Percentiles rank a stretch among this genome's conserved stretches.
Conservation (phyloP, 768 basidiomycete genomes). For the Pholiota microspora region DNA sequence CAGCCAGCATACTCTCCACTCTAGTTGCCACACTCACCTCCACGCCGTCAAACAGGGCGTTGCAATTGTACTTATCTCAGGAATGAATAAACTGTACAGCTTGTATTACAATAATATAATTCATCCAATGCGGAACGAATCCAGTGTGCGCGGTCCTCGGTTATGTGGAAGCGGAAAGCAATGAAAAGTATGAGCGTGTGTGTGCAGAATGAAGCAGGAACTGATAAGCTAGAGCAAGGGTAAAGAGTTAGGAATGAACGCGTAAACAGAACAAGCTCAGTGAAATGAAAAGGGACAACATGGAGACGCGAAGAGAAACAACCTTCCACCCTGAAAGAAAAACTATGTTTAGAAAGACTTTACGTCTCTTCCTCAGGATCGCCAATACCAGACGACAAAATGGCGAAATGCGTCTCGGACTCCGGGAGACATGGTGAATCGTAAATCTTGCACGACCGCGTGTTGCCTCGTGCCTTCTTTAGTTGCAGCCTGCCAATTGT, state of each 20-base stretch:
- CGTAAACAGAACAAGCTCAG: no score
- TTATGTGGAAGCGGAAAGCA: slow-evolving; percentile 1
- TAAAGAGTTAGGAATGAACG: no score
- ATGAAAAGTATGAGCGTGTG: not conserved
- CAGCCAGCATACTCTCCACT: slow-evolving; percentile 13
- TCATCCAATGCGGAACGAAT: slow-evolving; percentile 16
- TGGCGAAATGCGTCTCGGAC: slow-evolving; percentile 93
- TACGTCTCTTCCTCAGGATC: slow-evolving; percentile 89
- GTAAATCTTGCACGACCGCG: slow-evolving; percentile 94
- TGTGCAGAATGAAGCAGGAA: not conserved
- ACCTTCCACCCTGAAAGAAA: no score
- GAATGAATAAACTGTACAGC: slow-evolving; percentile 19
- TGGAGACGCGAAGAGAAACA: no score
- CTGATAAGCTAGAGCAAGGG: no score
- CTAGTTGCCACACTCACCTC: slow-evolving; percentile 9
- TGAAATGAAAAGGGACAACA: no score
- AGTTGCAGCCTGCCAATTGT: slow-evolving; percentile 66
- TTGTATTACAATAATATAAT: slow-evolving; percentile 16
- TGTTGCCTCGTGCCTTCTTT: slow-evolving; percentile 88
- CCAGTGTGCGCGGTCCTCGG: slow-evolving; percentile 2
- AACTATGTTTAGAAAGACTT: slow-evolving; percentile 9
- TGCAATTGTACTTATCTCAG: slow-evolving; percentile 16
- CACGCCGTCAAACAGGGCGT: slow-evolving; percentile 15
- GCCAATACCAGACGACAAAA: slow-evolving; percentile 86
- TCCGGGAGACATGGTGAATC: slow-evolving; percentile 98